These are phyloP conservation scores for Candida tetrigidarum DNA, from an alignment of 1,139 yeast species.

Conservation along the genomic window DNA sequence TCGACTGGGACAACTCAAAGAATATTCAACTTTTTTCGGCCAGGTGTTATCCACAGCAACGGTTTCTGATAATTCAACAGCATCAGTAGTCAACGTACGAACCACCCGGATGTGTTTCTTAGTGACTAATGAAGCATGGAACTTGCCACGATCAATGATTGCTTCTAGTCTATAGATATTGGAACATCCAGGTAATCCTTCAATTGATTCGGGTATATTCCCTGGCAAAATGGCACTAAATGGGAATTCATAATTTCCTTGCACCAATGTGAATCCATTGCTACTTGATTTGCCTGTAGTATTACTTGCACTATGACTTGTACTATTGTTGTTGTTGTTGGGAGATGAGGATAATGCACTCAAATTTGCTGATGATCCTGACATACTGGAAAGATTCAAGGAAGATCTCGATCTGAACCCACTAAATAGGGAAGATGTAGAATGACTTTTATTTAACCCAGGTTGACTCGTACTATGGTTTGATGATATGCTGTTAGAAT, in stretches of 20 bases:
- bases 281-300: constrained; percentile 16
- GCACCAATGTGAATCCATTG: constrained; percentile 41
- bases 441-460: constrained; percentile 29
- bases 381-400: constrained; percentile 24
- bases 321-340: constrained; percentile 20
- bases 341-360: constrained; percentile 13
- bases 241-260: constrained; percentile 92
- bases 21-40: constrained; percentile 94
- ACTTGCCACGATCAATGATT: constrained; percentile 80
- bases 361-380: constrained; percentile 21
- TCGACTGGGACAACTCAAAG: constrained; percentile 82
- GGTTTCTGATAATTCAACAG: constrained; percentile 88
- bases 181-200: constrained; percentile 86
- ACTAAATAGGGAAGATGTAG: constrained; percentile 38
- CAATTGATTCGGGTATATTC: constrained; percentile 82
- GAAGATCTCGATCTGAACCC: constrained; percentile 35
- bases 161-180: constrained; percentile 82
- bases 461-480: constrained; percentile 20
- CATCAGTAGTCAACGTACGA: constrained; percentile 88
- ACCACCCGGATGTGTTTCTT: constrained; percentile 80
- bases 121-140: constrained; percentile 64
- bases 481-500: constrained; percentile 24
- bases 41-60: constrained; percentile 95
- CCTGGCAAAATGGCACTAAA: constrained; percentile 89
- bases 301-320: constrained; percentile 1